Evolutionary conservation across 441 rosid genomes (phyloP), one percentile per base, ranked within the genome.

Genomic region (Pelargonium fulgidum): DNA sequence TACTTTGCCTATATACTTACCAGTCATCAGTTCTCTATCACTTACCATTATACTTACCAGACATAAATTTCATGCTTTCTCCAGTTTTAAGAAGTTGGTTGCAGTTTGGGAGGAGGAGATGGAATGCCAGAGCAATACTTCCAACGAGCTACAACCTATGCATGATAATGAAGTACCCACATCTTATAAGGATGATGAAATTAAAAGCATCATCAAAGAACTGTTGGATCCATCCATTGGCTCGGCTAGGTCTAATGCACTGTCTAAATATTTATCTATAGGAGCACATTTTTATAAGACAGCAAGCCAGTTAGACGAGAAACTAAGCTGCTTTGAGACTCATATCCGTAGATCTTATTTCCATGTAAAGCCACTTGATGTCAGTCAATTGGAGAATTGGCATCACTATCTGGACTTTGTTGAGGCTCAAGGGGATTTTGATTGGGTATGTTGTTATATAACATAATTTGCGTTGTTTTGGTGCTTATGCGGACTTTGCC

Each of bases 371-470:
- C 87, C 89, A 39, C 84, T 93, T 26, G 92, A 88, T 70, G 68
- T 56, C 56, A 54, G 39, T 64, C 93, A 93, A 64, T 62, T 89
- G 73, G 86, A 81, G 63, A 90, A 87, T 64, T 91, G 98, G 98
- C 91, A 89, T 81, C 79, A 74, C 0, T 93, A 93, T 84, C 76
- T 93, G 76, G 85, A 81, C 83, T 93, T 93, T 73, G 93, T 79
- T 20, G 98, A 93, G 81, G 76, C 66, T 61, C 85, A 80, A 78
- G 85, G 81, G 33, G 96, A 93, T 87, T 87, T 93, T 78, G 96
- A 87, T 74, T 93, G 97, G 98, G 98, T 93, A 89, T 62, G 70
- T 58, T 62, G 39, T 77, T 56, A 10, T 68, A 33, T 70, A 39
- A 39, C 42, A 33, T 70, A 39, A 39, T 10, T 39, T 39, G 1